phyloP scores from a whole-genome alignment of 352 stramenopile species.

The Globisporangium ultimum region DNA sequence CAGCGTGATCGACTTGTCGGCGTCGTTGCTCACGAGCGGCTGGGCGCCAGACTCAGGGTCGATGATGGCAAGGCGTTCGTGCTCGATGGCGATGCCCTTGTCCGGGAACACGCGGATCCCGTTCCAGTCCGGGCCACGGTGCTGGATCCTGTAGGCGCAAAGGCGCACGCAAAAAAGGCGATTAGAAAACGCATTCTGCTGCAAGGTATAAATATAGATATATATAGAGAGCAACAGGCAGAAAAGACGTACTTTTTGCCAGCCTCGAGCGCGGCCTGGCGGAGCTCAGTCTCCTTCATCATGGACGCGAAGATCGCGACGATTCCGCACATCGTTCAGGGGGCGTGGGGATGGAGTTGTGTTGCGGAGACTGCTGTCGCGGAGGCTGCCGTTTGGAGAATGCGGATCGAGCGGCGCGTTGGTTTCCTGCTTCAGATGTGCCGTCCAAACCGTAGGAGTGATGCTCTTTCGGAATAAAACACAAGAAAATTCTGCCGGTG shows the following conservation, averaged over 20 bases:
- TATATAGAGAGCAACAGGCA: neutral
- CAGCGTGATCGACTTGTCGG: constrained; percentile 86
- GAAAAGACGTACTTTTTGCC: constrained; percentile 73
- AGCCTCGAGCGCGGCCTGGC: constrained; percentile 92
- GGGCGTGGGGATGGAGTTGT: neutral
- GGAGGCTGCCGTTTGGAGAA: constrained; percentile 9
- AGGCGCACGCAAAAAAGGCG: neutral
- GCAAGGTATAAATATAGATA: neutral
- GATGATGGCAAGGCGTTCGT: constrained; percentile 98
- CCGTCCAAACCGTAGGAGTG: constrained; percentile 9
- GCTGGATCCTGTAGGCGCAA: constrained; percentile 72
- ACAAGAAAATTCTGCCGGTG: constrained; percentile 41
- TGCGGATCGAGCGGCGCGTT: constrained; percentile 6
- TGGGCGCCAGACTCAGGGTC: constrained; percentile 96
- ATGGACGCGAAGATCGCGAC: constrained; percentile 97
- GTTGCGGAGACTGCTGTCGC: neutral
- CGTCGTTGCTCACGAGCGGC: constrained; percentile 87
- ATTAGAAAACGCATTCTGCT: neutral
- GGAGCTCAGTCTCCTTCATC: constrained; percentile 91
- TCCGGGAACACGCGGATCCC: constrained; percentile 80
- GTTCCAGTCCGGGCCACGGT: constrained; percentile 97
- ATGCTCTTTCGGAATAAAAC: constrained; percentile 11
- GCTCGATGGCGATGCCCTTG: constrained; percentile 89
- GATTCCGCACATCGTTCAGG: constrained; percentile 94
- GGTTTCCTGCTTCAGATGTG: neutral